Conservation (phyloP, 169 alveolate genomes). For the Sarcocystis neurona region DNA sequence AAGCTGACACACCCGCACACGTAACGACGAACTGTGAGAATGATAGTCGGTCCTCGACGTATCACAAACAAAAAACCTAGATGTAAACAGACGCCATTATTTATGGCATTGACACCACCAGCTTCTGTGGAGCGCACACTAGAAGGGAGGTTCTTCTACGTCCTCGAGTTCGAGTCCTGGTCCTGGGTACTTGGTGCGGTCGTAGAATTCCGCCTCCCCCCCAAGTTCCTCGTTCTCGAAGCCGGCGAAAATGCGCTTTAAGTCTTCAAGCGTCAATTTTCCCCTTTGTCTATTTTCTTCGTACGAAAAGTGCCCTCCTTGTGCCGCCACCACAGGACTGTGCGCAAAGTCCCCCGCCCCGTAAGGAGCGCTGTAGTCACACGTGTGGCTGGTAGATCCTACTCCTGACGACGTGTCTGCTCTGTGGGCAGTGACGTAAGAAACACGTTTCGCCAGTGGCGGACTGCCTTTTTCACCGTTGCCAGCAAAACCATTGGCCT, state of each 20-base stretch:
- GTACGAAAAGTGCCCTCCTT: not conserved
- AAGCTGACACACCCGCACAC: too few species aligned
- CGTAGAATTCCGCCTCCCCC: slow-evolving; percentile 14
- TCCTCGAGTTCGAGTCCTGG: not conserved
- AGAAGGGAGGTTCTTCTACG: not conserved
- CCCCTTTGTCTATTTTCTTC: slow-evolving; percentile 57
- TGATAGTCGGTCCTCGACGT: too few species aligned
- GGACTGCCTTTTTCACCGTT: too few species aligned
- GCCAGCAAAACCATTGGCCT: too few species aligned
- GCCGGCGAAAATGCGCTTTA: slow-evolving; percentile 59
- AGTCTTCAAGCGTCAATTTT: slow-evolving; percentile 50
- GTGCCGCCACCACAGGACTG: not conserved
- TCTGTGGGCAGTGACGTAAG: too few species aligned
- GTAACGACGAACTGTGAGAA: too few species aligned
- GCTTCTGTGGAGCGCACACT: not conserved
- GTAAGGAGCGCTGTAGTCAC: too few species aligned
- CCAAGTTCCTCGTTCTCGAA: slow-evolving; percentile 44
- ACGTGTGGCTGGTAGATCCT: too few species aligned
- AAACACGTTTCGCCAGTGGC: too few species aligned
- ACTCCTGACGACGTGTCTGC: not conserved
- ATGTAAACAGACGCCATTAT: too few species aligned
- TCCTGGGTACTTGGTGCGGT: slow-evolving; percentile 1
- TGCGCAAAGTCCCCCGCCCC: not conserved
- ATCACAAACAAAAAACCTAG: too few species aligned
- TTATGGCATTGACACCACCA: not conserved